Evolutionary conservation across 2,329 filamentous ascomycete species (phyloP), one percentile per base, ranked within the genome.

Genomic region (Talaromyces sp.): DNA sequence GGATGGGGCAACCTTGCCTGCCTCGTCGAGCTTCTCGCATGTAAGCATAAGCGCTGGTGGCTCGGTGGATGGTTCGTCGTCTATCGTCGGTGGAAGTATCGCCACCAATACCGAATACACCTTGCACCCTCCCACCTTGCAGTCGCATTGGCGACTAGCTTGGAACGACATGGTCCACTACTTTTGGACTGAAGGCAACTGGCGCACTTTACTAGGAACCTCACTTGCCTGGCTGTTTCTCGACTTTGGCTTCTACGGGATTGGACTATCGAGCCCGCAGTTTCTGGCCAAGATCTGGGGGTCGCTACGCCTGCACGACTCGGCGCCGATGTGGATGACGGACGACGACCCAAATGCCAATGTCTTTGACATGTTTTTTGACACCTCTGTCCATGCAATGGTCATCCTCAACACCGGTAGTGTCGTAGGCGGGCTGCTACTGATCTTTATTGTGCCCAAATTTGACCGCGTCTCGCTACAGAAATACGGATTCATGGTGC

Each of bases 231-330:
- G 83, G 83, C 79, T 84, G 36, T 77, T 84, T 5, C 75, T 86
- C 10, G 84, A 86, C 60, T 78, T 85, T n/a, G 81, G 81, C 14
- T 85, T 85, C 65, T 85, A 85, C 63, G 83, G 83, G 2, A 81
- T 85, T 60, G 80, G 80, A 3, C 74, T 85, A 5, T 77, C 76
- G 0, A 76, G 70, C 31, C 76, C 76, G 2, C 75, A 78, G 56
- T 77, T 76, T 56, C 68, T 79, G 8, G 74, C 75, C 4, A 78
- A 76, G 60, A 77, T 75, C 0, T 78, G 75, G 76, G 74, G 74
- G 1, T 65, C 66, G 0, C 65, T 78, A 27, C 62, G 73, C 27
- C 65, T 78, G 55, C 34, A 61, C 3, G 57, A 65, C 33, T 23
- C 69, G 2, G 66, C 69, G 3, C 76, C 76, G 8, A 65, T 66